Percentiles rank a stretch among this genome's conserved stretches.
Conservation (phyloP, 2,329 filamentous ascomycete genomes). For the Verticillium isaacii region DNA sequence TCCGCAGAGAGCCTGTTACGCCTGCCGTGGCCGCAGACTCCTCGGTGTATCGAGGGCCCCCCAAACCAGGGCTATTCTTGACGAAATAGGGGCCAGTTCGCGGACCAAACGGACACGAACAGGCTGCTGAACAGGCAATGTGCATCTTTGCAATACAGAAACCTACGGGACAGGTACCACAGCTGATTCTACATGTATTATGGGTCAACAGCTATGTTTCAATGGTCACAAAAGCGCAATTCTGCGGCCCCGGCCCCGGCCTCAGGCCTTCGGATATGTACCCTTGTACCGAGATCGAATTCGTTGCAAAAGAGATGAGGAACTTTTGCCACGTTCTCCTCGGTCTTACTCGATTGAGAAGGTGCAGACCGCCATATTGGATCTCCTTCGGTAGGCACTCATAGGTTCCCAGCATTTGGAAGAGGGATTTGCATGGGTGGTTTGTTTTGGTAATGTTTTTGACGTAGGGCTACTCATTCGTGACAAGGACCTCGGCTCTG, state of each 20-base stretch:
- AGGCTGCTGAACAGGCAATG: neutral
- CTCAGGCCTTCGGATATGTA: neutral
- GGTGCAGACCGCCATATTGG: no score
- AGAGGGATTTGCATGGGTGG: no score
- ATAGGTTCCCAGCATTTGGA: no score
- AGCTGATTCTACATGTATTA: neutral
- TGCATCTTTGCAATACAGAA: neutral
- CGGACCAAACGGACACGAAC: neutral
- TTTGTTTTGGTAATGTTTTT: no score
- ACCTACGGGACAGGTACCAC: neutral
- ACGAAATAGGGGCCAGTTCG: neutral
- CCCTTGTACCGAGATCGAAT: neutral
- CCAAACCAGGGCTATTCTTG: neutral
- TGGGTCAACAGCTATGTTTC: neutral
- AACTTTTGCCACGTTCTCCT: no score
- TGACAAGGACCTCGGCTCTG: no score
- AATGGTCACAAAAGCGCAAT: neutral
- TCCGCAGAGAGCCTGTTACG: neutral
- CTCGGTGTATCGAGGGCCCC: neutral
- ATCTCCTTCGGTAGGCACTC: no score
- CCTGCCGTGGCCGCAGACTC: neutral
- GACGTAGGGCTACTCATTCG: no score
- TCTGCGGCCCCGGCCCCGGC: neutral
- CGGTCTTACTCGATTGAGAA: no score
- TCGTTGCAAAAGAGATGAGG: no score